These are phyloP conservation scores for Aspergillus funiculosus DNA, from an alignment of 495 filamentous ascomycete genomes.

Conservation along the genomic window DNA sequence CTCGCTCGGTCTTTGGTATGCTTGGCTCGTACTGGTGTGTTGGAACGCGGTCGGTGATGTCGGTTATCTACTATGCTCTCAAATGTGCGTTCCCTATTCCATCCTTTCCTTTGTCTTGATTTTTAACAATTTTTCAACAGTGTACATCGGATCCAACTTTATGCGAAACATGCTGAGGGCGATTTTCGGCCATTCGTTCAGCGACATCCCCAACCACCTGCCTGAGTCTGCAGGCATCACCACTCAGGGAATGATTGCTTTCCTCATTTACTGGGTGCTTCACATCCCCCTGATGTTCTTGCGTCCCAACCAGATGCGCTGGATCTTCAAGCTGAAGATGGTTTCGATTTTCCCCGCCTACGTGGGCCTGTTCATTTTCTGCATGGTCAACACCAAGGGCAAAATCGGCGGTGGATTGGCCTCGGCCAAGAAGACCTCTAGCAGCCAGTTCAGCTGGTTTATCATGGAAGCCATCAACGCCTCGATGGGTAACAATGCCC, in stretches of 20 bases:
- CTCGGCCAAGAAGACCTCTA: too few species aligned
- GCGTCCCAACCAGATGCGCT: constrained; percentile 18
- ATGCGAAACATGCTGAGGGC: neutral
- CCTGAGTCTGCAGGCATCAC: neutral
- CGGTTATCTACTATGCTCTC: neutral
- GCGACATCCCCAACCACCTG: neutral
- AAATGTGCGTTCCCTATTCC: too few species aligned
- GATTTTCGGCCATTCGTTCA: neutral
- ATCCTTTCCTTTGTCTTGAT: too few species aligned
- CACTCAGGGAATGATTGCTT: neutral
- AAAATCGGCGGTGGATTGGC: constrained; percentile 12
- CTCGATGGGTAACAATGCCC: constrained; percentile 11
- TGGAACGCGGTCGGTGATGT: neutral
- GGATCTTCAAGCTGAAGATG: constrained; percentile 7
- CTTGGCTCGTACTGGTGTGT: neutral
- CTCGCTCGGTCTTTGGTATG: neutral
- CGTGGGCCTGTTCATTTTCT: neutral
- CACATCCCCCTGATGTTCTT: constrained; percentile 17
- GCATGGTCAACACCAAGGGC: constrained; percentile 1
- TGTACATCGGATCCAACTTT: neutral
- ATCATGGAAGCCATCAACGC: constrained; percentile 15
- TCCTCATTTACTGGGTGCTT: neutral
- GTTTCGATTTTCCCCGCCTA: constrained; percentile 1
- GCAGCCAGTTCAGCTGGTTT: constrained; percentile 15
- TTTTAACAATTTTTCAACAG: neutral